Conservation (phyloP, 495 filamentous ascomycete species). For the Aspergillus sparsus region DNA sequence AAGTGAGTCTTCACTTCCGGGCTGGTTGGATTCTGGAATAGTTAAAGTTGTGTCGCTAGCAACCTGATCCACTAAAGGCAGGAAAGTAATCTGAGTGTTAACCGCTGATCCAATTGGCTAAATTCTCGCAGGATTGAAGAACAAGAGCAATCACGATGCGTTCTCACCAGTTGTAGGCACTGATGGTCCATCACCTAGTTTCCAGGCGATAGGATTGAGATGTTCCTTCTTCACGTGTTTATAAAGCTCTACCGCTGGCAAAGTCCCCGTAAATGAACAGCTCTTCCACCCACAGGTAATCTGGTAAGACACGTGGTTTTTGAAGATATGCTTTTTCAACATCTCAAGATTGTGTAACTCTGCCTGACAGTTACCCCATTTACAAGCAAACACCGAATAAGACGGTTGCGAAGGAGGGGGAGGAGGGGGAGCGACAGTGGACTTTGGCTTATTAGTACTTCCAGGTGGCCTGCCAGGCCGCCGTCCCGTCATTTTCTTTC, state of each 20-base stretch:
- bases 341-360: constrained; percentile 75
- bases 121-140: constrained; percentile 11
- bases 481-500: constrained; percentile 17
- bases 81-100: constrained; percentile 22
- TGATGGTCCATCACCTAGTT: constrained; percentile 64
- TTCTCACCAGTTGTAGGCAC: constrained; percentile 51
- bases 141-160: constrained; percentile 25
- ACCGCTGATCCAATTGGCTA: constrained; percentile 15
- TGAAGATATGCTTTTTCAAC: constrained; percentile 65
- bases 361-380: constrained; percentile 65
- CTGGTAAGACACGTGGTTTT: constrained; percentile 48
- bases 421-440: constrained; percentile 18
- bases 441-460: constrained; percentile 6
- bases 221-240: constrained; percentile 64
- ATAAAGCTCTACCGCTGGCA: constrained; percentile 49
- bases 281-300: constrained; percentile 39
- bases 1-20: constrained; percentile 31
- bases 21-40: constrained; percentile 27
- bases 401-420: constrained; percentile 9
- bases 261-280: constrained; percentile 27
- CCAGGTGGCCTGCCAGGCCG: constrained; percentile 26
- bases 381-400: constrained; percentile 57
- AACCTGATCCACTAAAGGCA: constrained; percentile 19
- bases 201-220: constrained; percentile 60
- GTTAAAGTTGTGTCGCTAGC: constrained; percentile 19